phyloP scores from a whole-genome alignment of 306 rosid species.

The Arachis stenosperma region DNA sequence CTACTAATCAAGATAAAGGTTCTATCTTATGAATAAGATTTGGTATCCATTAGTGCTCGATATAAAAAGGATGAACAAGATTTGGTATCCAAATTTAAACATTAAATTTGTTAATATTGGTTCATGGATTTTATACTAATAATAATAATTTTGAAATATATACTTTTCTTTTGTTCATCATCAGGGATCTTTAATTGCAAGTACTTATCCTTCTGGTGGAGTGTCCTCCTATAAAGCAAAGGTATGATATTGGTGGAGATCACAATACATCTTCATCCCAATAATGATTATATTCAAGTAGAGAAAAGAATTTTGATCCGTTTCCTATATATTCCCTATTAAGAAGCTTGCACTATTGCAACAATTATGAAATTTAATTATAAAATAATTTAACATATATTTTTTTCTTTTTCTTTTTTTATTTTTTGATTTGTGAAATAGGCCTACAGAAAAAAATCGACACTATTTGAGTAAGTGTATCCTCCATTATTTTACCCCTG shows the following conservation, averaged over 20 bases:
- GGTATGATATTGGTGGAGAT: slow-evolving; percentile 7
- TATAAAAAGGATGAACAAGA: too few relatives aligned
- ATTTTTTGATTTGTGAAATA: slow-evolving; percentile 1
- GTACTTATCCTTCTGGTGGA: too few relatives aligned
- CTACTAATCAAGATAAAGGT: too few relatives aligned
- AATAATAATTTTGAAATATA: neutral
- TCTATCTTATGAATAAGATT: too few relatives aligned
- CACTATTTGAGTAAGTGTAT: slow-evolving; percentile 27
- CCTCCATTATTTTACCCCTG: neutral
- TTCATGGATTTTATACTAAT: neutral
- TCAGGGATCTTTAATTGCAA: slow-evolving; percentile 36
- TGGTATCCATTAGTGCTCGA: too few relatives aligned
- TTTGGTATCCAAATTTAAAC: neutral
- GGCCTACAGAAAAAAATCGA: slow-evolving; percentile 16
- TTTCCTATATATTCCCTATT: too few relatives aligned
- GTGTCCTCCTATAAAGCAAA: neutral
- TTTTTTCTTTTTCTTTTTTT: neutral
- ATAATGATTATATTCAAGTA: too few relatives aligned
- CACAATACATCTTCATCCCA: too few relatives aligned
- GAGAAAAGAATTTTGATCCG: too few relatives aligned
- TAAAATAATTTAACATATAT: neutral
- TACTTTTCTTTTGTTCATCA: slow-evolving; percentile 6
- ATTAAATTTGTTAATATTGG: neutral
- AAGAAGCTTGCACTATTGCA: neutral
- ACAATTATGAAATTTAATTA: neutral